Evolutionary conservation across 2,329 filamentous ascomycete species (phyloP), one percentile per base, ranked within the genome.

Genomic region (Cladosporium phlei): DNA sequence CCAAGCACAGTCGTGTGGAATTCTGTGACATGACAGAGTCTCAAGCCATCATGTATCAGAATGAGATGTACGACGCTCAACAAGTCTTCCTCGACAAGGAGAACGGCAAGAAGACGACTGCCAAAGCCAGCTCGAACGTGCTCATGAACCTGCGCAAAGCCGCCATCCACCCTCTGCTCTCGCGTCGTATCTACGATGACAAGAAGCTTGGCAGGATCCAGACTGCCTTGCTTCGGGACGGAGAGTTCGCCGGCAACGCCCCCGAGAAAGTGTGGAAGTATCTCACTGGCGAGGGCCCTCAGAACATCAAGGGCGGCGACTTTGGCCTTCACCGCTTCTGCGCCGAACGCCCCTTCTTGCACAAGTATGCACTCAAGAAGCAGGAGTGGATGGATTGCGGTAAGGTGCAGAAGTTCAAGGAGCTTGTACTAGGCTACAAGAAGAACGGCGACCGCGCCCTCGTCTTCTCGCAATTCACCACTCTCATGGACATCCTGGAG

Each of bases 141-240:
- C 84, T 95, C 73, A 93, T 96, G 78, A 88, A 90, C 64, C 78
- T 97, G 14, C 86, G 91, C 34, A 91, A 96, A 64, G 88, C 91
- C 2, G 87, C 93, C 0, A 88, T 96, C 33, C 93, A 98, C 60
- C 88, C 90, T 0, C 77, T 96, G 44, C 78, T 98, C 8, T 93
- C 94, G 67, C 80, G 91, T 3, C 81, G 84, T 2, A 78, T 87
- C 52, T 98, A 93, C 63, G 79, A 79, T 9, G 83, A 96, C 58
- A 72, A 77, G 24, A 84, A 76, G 48, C 79, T 96, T 5, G 75
- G 80, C 48, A 81, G 88, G 59, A 95, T 97, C 78, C 58, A 62
- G 9, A 46, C 50, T 3, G 55, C 55, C 3, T 52, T 66, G 6
- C 45, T 52, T 19, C 57, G 62, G 40, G 53, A 59, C 24, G 58